Evolutionary conservation across 768 basidiomycete species (phyloP).

Genomic region (Leccinum incarnatum): DNA sequence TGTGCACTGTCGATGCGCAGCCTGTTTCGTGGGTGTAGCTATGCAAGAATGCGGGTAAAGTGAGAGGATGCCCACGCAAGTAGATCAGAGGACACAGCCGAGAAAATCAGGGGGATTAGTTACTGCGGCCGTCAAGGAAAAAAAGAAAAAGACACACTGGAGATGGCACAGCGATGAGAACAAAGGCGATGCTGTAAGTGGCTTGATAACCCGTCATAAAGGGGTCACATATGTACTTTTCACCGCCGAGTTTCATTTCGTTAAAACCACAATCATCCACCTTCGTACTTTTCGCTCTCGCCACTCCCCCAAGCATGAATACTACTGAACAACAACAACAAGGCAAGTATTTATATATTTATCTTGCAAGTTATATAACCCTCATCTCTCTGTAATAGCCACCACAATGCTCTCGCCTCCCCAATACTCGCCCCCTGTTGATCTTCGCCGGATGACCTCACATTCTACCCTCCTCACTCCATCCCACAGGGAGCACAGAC

Average conservation of each 20-base stretch:
- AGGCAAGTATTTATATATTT: conserved; percentile 6
- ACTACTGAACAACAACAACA: conserved; percentile 13
- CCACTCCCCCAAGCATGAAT: conserved; percentile 1
- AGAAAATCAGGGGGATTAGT: background rate
- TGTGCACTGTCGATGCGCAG: background rate
- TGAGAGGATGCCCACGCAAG: background rate
- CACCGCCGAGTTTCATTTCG: conserved; percentile 13
- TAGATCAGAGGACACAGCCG: conserved; percentile 3
- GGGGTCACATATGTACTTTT: conserved; percentile 5
- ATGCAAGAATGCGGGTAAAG: background rate
- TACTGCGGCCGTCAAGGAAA: background rate
- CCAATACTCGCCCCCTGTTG: conserved; percentile 36
- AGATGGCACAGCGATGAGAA: conserved; percentile 2
- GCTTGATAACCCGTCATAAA: background rate
- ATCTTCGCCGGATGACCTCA: conserved; percentile 58
- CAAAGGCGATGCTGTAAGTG: background rate
- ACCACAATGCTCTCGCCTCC: conserved; percentile 13
- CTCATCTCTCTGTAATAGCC: conserved; percentile 7
- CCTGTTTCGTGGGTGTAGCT: background rate
- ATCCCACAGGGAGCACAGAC: conserved; percentile 37
- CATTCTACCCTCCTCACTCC: conserved; percentile 41
- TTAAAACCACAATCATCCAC: conserved; percentile 17
- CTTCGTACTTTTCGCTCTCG: conserved; percentile 5
- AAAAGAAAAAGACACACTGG: background rate
- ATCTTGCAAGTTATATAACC: background rate